phyloP scores from a whole-genome alignment of 768 basidiomycete genomes.

The Peribolospora baueri region DNA sequence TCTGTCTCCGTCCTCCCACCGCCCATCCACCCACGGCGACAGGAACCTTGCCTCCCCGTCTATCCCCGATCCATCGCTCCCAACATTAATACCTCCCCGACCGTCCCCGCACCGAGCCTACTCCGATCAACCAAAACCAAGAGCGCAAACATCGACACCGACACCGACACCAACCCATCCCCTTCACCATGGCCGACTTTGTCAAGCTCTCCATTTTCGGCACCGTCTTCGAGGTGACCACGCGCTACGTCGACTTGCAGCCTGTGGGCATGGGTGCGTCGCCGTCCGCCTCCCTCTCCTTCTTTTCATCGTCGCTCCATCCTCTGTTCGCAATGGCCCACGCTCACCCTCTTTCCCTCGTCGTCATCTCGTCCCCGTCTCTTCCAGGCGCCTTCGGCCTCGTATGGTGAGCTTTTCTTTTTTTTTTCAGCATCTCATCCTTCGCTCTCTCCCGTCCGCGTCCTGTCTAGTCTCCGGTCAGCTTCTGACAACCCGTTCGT shows the following conservation, averaged over 20 bases:
- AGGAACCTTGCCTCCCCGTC: no score
- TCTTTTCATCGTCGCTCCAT: not conserved
- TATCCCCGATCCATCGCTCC: no score
- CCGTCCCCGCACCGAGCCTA: no score
- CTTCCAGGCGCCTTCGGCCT: constrained; percentile 75
- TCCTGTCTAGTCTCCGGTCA: not conserved
- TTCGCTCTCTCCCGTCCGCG: not conserved
- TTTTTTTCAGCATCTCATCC: not conserved
- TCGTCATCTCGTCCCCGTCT: constrained; percentile 11
- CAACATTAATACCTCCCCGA: no score
- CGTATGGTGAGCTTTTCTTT: constrained; percentile 45
- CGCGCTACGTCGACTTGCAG: constrained; percentile 95
- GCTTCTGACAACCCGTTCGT: constrained; percentile 1
- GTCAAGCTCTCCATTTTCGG: constrained; percentile 97
- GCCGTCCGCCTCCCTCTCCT: no score
- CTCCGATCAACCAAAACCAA: no score
- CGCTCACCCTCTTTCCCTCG: not conserved
- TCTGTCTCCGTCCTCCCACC: no score
- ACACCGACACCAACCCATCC: no score
- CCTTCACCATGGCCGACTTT: constrained; percentile 25
- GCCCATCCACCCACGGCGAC: no score
- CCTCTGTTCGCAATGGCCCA: not conserved
- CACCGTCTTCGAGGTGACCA: constrained; percentile 79
- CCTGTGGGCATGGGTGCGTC: constrained; percentile 92
- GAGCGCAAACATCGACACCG: no score